Evolutionary conservation across 2,329 filamentous ascomycete species (phyloP), one percentile per base, ranked within the genome.

Genomic region (Fusarium sublunatum): DNA sequence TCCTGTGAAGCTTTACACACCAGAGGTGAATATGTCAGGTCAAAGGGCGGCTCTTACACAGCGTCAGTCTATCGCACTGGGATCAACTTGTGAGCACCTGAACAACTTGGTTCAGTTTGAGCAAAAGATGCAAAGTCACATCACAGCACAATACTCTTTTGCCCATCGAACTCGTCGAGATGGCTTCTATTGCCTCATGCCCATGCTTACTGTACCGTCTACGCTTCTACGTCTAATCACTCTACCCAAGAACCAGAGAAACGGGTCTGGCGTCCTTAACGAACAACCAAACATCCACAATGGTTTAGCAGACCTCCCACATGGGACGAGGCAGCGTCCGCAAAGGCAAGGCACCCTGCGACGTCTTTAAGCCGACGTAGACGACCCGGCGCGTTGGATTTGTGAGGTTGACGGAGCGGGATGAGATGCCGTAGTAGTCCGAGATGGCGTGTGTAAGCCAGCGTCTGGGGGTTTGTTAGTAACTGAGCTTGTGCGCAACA

Each of bases 401-500:
- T 29, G 88, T 88, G 1, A 89, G 83, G 0, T 90, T 90, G 58
- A 94, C 86, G 5, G 91, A 93, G 80, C 88, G 92, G 19, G 93
- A 97, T 59, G 88, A 86, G 53, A 97, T 83, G 40, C 93, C 93
- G 73, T 98, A 98, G 76, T 98, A 98, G 36, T 90, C 87, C 9
- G 92, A 94, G 63, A 98, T 93, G 55, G 91, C 91, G 76, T 98
- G 93, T 2, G 96, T 92, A 50, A 98, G 86, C 91, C 93, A 98
- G 64, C 94, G 91, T 67, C 91, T 94, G 15, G 5, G 40, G n/a
- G 19, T 0, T 13, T 28, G 52, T 69, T 36, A 67, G 58, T 41
- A 48, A 39, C 10, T 3, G 13, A 22, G 25, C 5, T 8, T 11
- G 40, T 32, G 2, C 28, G 39, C 31, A 25, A 7, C 15, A 42